These are phyloP conservation scores for Biscutella auriculata DNA, from an alignment of 441 rosid genomes.

Conservation along the genomic window DNA sequence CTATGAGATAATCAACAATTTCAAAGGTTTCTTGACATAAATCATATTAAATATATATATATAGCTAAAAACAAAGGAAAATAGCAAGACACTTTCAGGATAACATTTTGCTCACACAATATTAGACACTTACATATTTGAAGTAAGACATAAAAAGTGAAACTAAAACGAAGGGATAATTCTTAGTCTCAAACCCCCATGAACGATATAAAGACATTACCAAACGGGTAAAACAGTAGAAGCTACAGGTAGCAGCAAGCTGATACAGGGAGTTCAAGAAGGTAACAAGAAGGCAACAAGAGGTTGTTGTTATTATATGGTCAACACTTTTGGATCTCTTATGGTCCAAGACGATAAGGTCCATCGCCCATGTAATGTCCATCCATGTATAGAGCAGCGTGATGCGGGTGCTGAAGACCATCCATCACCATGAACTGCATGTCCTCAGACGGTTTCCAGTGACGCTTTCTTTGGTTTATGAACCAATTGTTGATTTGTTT, in stretches of 20 bases:
- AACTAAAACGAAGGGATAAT: not conserved
- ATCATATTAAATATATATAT: too few species aligned
- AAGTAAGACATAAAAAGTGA: not conserved
- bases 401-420: slow-evolving; percentile 75
- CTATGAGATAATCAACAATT: too few species aligned
- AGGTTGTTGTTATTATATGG: not conserved
- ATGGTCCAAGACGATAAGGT: slow-evolving; percentile 82
- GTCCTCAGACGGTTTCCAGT: slow-evolving; percentile 99
- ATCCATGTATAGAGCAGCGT: slow-evolving; percentile 77
- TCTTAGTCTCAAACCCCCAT: not conserved
- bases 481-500: slow-evolving; percentile 97
- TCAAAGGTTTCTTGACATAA: too few species aligned
- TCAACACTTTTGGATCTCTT: slow-evolving; percentile 17
- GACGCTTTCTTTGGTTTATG: slow-evolving; percentile 93
- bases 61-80: too few species aligned
- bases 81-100: not conserved
- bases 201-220: not conserved
- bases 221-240: not conserved
- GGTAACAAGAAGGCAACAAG: slow-evolving; percentile 2
- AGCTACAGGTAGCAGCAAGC: slow-evolving; percentile 2
- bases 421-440: slow-evolving; percentile 99
- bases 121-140: not conserved
- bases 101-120: not conserved
- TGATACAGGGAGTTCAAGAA: not conserved
- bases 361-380: slow-evolving; percentile 84